Evolutionary conservation across 768 basidiomycete species (phyloP), one percentile per base, ranked within the genome.

Genomic region (Leucosporidium yakuticum): DNA sequence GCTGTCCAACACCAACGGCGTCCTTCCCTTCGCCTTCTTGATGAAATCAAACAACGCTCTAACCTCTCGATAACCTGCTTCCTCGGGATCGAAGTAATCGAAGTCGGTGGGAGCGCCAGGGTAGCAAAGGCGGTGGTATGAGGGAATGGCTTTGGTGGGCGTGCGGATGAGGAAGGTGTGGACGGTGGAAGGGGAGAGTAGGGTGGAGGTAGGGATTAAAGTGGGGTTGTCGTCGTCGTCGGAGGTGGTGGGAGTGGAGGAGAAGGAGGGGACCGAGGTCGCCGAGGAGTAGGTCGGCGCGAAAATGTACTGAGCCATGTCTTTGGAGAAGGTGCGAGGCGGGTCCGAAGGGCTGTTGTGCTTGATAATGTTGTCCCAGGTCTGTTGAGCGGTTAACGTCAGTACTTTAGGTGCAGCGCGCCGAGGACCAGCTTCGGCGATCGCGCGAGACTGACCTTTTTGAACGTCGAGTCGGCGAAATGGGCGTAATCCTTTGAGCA

Each of bases 121-220:
- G 50, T 62, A 67, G 62, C 76, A 77, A 19, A 77, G 69, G 5
- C 71, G 65, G 20, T 71, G 67, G 66, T 75, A 75, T 0, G 75
- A 74, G 4, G 75, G 75, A 3, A 76, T 69, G 32, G 76, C 76
- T 36, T 74, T 75, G 21, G 48, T 14, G 6, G 76, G 76, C 20
- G 74, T 70, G 11, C 76, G 72, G 59, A 77, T 74, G 20, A 77
- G 68, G 70, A 77, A 77, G 25, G 76, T 75, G 69, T 77, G 74
- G 49, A 39, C 25, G 62, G 76, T 65, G 47, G 67, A 69, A 2
- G 71, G 72, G 23, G 63, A 31, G 58, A 75, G 70, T 23, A 77
- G 67, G 17, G 47, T 21, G 5, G 58, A 50, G 39, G 71, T 72
- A 17, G 76, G 76, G 51, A 77, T 64, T 6, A 74, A 64, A 20